These are phyloP conservation scores for Boeremia lycopersici DNA, from an alignment of 2,329 filamentous ascomycete species.

Conservation along the genomic window DNA sequence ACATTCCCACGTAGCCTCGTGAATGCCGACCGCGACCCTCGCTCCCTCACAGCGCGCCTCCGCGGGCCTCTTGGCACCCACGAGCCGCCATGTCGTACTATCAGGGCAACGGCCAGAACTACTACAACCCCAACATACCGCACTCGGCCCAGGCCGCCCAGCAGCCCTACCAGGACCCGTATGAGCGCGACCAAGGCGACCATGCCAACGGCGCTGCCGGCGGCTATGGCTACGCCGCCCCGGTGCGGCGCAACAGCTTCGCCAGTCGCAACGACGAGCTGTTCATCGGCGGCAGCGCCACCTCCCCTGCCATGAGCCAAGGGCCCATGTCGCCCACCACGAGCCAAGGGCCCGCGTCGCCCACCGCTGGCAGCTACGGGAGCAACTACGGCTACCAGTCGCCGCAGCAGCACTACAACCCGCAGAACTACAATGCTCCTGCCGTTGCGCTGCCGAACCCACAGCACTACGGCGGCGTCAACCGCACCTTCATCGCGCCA, in stretches of 20 bases:
- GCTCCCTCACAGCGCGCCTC: conserved; percentile 22
- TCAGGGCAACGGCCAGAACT: conserved; percentile 58
- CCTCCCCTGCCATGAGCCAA: conserved; percentile 40
- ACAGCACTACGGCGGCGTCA: conserved; percentile 60
- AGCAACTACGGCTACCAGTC: conserved; percentile 52
- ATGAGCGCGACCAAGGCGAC: conserved; percentile 73
- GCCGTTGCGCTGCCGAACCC: conserved; percentile 62
- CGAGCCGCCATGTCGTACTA: conserved; percentile 60
- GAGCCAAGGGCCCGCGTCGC: conserved; percentile 29
- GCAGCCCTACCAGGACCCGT: conserved; percentile 43
- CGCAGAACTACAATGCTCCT: conserved; percentile 62
- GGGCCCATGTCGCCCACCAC: conserved; percentile 37
- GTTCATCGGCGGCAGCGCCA: conserved; percentile 57
- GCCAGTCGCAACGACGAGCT: conserved; percentile 62
- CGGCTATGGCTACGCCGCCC: conserved; percentile 45
- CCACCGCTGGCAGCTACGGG: conserved; percentile 31
- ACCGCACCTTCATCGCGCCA: conserved; percentile 42
- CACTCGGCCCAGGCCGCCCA: conserved; percentile 49
- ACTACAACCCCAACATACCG: conserved; percentile 53
- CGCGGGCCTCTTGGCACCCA: conserved; percentile 17
- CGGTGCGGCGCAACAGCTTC: conserved; percentile 45
- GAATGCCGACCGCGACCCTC: conserved; percentile 39
- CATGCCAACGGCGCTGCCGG: conserved; percentile 61
- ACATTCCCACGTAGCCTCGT: conserved; percentile 43
- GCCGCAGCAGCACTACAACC: conserved; percentile 61